phyloP scores from a whole-genome alignment of 2,329 filamentous ascomycete species.

The Capronia epimyces region DNA sequence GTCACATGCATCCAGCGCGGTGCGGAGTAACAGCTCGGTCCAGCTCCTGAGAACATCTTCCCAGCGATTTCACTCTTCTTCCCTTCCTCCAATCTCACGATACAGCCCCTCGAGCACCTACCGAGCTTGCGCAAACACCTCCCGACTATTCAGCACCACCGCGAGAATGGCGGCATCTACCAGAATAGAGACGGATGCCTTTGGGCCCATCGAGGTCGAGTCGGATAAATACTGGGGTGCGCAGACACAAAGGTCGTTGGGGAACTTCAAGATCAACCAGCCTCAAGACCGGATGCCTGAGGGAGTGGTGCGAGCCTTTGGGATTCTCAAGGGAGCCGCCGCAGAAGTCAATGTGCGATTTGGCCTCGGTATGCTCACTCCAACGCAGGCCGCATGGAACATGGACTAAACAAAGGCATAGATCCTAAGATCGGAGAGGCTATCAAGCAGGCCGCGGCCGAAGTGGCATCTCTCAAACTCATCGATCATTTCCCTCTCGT shows the following conservation, averaged over 20 bases:
- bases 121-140: slow-evolving; percentile 8
- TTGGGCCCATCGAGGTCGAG: slow-evolving; percentile 76
- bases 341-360: slow-evolving; percentile 93
- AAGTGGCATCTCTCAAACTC: slow-evolving; percentile 90
- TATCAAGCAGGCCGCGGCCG: slow-evolving; percentile 87
- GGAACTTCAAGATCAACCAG: slow-evolving; percentile 99
- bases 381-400: neutral
- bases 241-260: slow-evolving; percentile 59
- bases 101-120: slow-evolving; percentile 2
- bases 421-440: slow-evolving; percentile 86
- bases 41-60: slow-evolving; percentile 17
- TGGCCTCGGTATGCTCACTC: slow-evolving; percentile 60
- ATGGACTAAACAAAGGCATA: slow-evolving; percentile 35
- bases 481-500: slow-evolving; percentile 96
- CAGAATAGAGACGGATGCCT: slow-evolving; percentile 91
- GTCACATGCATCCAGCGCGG: slow-evolving; percentile 23
- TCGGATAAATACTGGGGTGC: slow-evolving; percentile 91
- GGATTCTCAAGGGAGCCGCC: slow-evolving; percentile 93
- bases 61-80: slow-evolving; percentile 17
- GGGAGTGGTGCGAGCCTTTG: slow-evolving; percentile 86
- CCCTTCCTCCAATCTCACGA: slow-evolving; percentile 13
- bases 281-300: slow-evolving; percentile 97
- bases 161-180: slow-evolving; percentile 38
- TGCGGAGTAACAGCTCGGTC: slow-evolving; percentile 24
- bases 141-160: slow-evolving; percentile 22